These are phyloP conservation scores for Stereum hirsutum DNA, from an alignment of 1,284 basidiomycete species.

Conservation along the genomic window DNA sequence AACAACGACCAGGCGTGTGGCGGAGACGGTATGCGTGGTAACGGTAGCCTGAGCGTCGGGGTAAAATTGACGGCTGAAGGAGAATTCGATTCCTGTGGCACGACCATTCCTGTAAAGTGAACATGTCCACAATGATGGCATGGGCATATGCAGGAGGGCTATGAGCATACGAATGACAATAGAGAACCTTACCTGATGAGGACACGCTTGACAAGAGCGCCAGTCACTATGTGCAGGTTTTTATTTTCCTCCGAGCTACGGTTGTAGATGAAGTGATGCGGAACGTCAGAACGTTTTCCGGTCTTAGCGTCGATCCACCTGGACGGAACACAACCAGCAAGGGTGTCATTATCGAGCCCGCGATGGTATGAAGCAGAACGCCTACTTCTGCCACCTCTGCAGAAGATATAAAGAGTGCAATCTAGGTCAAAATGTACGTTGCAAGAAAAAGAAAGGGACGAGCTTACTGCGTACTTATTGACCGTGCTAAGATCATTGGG, in stretches of 20 bases:
- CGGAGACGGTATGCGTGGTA: slow-evolving; percentile 21
- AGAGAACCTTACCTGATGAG: not conserved
- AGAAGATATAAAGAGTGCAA: not conserved
- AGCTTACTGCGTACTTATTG: slow-evolving; percentile 38
- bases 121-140: not conserved
- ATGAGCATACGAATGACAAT: too few relatives aligned
- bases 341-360: not conserved
- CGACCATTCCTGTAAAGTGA: slow-evolving; percentile 27
- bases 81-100: slow-evolving; percentile 50
- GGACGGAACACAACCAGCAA: not conserved
- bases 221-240: slow-evolving; percentile 9
- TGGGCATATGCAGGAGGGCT: not conserved
- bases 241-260: slow-evolving; percentile 1
- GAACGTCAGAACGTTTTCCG: slow-evolving; percentile 8
- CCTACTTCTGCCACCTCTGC: slow-evolving; percentile 31
- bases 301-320: slow-evolving; percentile 13
- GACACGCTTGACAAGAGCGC: slow-evolving; percentile 12
- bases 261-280: slow-evolving; percentile 11
- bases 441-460: not conserved
- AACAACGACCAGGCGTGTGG: slow-evolving; percentile 37
- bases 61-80: slow-evolving; percentile 23
- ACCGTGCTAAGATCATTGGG: slow-evolving; percentile 29
- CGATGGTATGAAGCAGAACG: not conserved
- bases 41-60: slow-evolving; percentile 13
- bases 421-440: too few relatives aligned